Evolutionary conservation across 2,329 filamentous ascomycete genomes (phyloP).

Genomic region (Trichoderma harzianum): DNA sequence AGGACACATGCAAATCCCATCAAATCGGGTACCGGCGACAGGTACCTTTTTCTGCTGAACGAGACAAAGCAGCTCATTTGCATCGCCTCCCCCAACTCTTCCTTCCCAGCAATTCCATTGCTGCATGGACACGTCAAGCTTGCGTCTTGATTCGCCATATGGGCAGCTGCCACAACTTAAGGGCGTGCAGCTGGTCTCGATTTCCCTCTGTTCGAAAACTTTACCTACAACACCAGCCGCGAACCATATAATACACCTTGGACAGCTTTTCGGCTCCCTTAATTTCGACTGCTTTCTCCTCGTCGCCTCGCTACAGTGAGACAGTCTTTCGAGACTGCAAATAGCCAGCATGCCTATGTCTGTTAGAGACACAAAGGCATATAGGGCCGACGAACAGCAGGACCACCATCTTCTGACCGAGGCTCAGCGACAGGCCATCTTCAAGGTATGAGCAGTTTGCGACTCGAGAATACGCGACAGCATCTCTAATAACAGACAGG

Average conservation of each 20-base stretch:
- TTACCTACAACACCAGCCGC: background rate
- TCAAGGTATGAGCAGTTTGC: slow-evolving; percentile 30
- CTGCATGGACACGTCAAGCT: slow-evolving; percentile 10
- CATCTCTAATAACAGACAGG: slow-evolving; percentile 28
- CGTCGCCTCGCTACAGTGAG: slow-evolving; percentile 19
- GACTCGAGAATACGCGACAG: background rate
- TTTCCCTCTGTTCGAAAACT: background rate
- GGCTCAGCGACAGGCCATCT: slow-evolving; percentile 36
- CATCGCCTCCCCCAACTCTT: slow-evolving; percentile 15
- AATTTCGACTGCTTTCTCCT: background rate
- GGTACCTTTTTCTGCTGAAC: background rate
- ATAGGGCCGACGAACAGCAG: slow-evolving; percentile 38
- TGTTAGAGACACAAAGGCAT: slow-evolving; percentile 36
- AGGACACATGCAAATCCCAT: slow-evolving; percentile 12
- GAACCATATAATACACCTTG: background rate
- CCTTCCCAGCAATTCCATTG: slow-evolving; percentile 6
- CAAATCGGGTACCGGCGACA: background rate
- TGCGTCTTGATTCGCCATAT: background rate
- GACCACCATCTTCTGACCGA: slow-evolving; percentile 35
- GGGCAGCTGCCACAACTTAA: background rate
- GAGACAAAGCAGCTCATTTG: slow-evolving; percentile 10
- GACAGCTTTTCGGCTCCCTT: background rate
- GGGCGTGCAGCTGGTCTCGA: slow-evolving; percentile 1
- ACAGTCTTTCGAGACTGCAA: slow-evolving; percentile 30
- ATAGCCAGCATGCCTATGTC: slow-evolving; percentile 34